phyloP scores from a whole-genome alignment of 2,329 filamentous ascomycete genomes.

The Ophiostoma sp. region DNA sequence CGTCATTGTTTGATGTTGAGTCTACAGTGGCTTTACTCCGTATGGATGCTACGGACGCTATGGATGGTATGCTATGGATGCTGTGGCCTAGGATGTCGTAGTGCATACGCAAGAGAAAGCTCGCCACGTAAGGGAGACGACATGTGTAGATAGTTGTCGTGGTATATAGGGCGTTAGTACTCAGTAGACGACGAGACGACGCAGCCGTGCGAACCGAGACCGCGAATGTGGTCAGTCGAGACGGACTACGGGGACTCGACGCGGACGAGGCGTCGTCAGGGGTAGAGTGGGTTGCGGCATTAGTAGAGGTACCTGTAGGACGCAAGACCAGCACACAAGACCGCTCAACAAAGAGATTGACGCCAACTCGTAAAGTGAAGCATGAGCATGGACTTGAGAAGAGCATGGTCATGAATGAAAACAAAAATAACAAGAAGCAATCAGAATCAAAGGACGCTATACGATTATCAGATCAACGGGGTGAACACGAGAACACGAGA shows the following conservation, averaged over 20 bases:
- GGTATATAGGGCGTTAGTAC: not conserved
- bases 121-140: constrained; percentile 10
- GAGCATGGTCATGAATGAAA: not conserved
- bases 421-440: not conserved
- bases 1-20: not conserved
- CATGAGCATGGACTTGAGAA: not conserved
- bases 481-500: constrained; percentile 10
- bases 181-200: not conserved
- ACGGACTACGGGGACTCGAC: not conserved
- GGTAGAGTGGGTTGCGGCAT: not conserved
- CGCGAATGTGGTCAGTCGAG: not conserved
- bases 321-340: not conserved
- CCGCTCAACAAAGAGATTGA: constrained; percentile 4
- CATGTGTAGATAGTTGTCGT: not conserved
- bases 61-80: no score
- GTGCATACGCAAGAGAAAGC: constrained; percentile 3
- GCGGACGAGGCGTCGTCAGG: constrained; percentile 2
- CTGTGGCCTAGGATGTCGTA: not conserved
- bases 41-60: no score
- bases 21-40: not conserved
- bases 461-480: not conserved
- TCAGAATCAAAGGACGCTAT: not conserved
- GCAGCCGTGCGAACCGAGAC: constrained; percentile 8
- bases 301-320: not conserved
- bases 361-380: constrained; percentile 3